Evolutionary conservation across 345 rosid species (phyloP).

Genomic region (Salix exigua): DNA sequence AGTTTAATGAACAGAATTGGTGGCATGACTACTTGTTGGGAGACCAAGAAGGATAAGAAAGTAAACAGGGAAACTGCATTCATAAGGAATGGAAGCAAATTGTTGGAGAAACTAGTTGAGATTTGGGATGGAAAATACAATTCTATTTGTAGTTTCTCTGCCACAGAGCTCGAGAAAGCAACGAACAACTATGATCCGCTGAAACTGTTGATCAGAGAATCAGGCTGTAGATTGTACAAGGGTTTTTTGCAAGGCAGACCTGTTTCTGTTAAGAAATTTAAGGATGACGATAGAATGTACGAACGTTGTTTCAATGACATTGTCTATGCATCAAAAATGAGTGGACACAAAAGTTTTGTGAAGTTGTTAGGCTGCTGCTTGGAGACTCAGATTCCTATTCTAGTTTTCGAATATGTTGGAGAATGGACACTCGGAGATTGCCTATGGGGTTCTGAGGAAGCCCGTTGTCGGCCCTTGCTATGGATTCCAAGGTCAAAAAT

Average conservation of each 20-base stretch:
- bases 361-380: slow-evolving; percentile 33
- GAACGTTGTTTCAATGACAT: not conserved
- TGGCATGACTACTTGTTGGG: not conserved
- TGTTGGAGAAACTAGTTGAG: slow-evolving; percentile 14
- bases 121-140: slow-evolving; percentile 14
- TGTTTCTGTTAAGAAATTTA: slow-evolving; percentile 6
- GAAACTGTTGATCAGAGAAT: too few relatives aligned
- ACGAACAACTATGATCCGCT: not conserved
- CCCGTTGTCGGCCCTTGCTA: slow-evolving; percentile 4
- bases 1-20: too few relatives aligned
- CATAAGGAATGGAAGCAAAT: slow-evolving; percentile 15
- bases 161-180: slow-evolving; percentile 12
- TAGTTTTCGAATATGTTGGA: not conserved
- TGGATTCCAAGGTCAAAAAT: slow-evolving; percentile 20
- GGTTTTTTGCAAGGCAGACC: slow-evolving; percentile 12
- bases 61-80: not conserved
- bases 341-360: slow-evolving; percentile 12
- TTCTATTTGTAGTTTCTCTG: slow-evolving; percentile 13
- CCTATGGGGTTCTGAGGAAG: too few relatives aligned
- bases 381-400: slow-evolving; percentile 9
- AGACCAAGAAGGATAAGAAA: not conserved
- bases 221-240: not conserved
- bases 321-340: slow-evolving; percentile 11
- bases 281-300: not conserved
- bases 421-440: too few relatives aligned